phyloP scores from a whole-genome alignment of 2,329 filamentous ascomycete species.

The Rutstroemia sydowiana region DNA sequence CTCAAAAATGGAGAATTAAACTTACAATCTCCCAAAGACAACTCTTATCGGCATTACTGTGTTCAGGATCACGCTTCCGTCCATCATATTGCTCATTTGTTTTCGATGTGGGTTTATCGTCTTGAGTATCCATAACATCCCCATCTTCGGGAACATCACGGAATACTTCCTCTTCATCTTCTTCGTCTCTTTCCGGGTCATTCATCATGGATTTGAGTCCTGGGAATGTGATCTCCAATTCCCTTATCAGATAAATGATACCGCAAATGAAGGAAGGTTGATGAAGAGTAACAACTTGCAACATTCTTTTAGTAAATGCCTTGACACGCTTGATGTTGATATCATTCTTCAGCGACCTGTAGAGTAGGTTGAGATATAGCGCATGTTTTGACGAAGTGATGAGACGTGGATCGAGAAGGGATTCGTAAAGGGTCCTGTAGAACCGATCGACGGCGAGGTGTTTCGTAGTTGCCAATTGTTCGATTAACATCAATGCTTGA shows the following conservation, averaged over 20 bases:
- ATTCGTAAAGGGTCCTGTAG: conserved; percentile 93
- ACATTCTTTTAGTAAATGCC: conserved; percentile 87
- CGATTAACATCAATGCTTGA: conserved; percentile 88
- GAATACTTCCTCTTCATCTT: conserved; percentile 49
- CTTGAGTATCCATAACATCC: conserved; percentile 23
- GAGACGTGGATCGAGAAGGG: conserved; percentile 81
- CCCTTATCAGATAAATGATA: conserved; percentile 79
- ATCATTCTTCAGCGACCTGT: conserved; percentile 81
- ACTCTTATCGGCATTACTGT: conserved; percentile 86
- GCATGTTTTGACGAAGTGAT: conserved; percentile 89
- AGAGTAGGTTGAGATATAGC: conserved; percentile 87
- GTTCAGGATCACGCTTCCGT: conserved; percentile 82
- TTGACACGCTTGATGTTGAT: conserved; percentile 87
- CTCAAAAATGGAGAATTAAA: background rate
- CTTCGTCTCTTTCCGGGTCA: conserved; percentile 70
- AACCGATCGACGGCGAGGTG: conserved; percentile 82
- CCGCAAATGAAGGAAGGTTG: conserved; percentile 90
- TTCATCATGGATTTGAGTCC: conserved; percentile 71
- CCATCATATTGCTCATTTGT: conserved; percentile 59
- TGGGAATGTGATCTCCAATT: conserved; percentile 73
- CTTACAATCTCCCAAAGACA: conserved; percentile 87
- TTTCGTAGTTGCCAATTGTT: conserved; percentile 78
- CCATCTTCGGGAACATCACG: conserved; percentile 56
- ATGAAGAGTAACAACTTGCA: conserved; percentile 81
- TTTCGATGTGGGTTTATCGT: conserved; percentile 8